Base-by-base conservation (phyloP, 2,329 filamentous ascomycete species). In the Aureobasidium namibiae region DNA sequence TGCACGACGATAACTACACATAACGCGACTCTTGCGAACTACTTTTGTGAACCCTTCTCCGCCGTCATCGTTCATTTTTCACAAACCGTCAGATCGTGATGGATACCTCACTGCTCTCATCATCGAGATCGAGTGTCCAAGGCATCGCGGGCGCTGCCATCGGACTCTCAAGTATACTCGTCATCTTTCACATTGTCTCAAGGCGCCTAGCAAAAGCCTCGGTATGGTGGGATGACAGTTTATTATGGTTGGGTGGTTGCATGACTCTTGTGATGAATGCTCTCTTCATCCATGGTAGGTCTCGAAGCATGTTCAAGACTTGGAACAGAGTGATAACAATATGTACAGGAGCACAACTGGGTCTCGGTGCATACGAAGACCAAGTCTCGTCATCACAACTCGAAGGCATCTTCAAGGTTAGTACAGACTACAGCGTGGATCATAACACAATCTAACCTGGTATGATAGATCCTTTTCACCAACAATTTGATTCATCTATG, bases 191-290 rank as follows among this genome's bases (percentile, higher is more conserved):
- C 26, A 54, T 60, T 5, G 14, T 45, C 26, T 45, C 38, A 10
- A 38, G 57, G 45, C 57, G 48, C 8, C 7, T 54, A 21, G 57
- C 57, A 21, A 53, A 29, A 53, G 31, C 57, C 16, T 38, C 11
- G 5, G 26, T 60, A 8, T 60, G 57, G 57, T 60, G 57, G 57
- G 57, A 60, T 54, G 57, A 60, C 23, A 7, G 57, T 18, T 34
- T 45, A n/a, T 29, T 48, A 36, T 60, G 57, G 57, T 26, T 54
- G 18, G 57, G 57, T 29, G 23, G 42, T 14, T 36, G 29, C 29
- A 42, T 60, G 29, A 33, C 49, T 23, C 41, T 54, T 31, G 39
- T 33, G 18, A 54, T 54, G 31, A 60, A 60, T 24, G 41, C 33
- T 23, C 34, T 41, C n/a, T 52, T 42, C 48, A 52, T 60, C 18